Conservation (phyloP, 345 rosid species). For the Turnera subulata region DNA sequence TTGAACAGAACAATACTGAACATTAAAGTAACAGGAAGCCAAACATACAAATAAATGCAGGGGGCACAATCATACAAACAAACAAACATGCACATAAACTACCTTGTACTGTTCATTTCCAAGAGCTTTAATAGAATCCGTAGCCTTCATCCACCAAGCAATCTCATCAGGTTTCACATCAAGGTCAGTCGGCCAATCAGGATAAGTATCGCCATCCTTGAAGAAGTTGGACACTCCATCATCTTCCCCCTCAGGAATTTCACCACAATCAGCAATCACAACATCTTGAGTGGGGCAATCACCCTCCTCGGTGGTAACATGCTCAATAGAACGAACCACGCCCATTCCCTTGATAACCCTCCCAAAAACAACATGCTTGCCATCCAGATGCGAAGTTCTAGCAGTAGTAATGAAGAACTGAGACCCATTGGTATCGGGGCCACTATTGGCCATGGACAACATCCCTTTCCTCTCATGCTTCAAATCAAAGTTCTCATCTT, state of each 20-base stretch:
- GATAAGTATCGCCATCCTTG: constrained; percentile 22
- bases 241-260: constrained; percentile 20
- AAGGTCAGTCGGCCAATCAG: constrained; percentile 23
- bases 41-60: background rate
- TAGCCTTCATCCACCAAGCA: constrained; percentile 85
- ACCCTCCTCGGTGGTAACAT: constrained; percentile 9
- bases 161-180: constrained; percentile 38
- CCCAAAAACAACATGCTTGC: constrained; percentile 26
- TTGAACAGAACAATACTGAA: background rate
- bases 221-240: constrained; percentile 23
- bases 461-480: constrained; percentile 26
- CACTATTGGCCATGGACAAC: constrained; percentile 23
- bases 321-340: constrained; percentile 19
- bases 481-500: constrained; percentile 23
- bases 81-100: background rate
- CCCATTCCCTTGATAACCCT: constrained; percentile 25
- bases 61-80: background rate
- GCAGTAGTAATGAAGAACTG: constrained; percentile 25
- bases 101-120: constrained; percentile 83
- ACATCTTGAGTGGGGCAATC: constrained; percentile 16
- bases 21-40: background rate
- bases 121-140: constrained; percentile 52
- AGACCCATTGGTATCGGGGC: constrained; percentile 21
- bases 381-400: constrained; percentile 25
- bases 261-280: constrained; percentile 18